A percentile compares a stretch with the other conserved stretches of the same genome.
phyloP scores from a whole-genome alignment of 2,329 filamentous ascomycete genomes.

The Phaeophleospora eucalypticola region DNA sequence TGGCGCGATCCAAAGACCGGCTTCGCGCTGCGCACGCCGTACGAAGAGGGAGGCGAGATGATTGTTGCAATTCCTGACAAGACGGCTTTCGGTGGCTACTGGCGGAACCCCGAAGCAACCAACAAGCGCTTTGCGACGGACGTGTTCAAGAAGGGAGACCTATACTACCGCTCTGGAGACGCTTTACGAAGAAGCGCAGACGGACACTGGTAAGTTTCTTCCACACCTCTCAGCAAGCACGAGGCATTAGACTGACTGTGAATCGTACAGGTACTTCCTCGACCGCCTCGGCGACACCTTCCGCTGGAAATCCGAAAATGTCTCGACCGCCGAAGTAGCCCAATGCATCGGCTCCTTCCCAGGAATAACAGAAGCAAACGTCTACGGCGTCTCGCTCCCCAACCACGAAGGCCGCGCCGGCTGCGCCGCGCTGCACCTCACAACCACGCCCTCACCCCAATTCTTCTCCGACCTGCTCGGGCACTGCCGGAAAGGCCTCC shows the following conservation, averaged over 20 bases:
- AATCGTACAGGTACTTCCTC: slow-evolving; percentile 41
- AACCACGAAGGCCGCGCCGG: slow-evolving; percentile 50
- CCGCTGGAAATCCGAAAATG: slow-evolving; percentile 48
- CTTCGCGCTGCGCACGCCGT: slow-evolving; percentile 59
- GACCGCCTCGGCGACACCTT: slow-evolving; percentile 46
- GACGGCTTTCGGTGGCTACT: slow-evolving; percentile 64
- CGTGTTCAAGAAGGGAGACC: slow-evolving; percentile 43
- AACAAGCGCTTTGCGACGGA: slow-evolving; percentile 49
- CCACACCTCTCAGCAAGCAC: too few species aligned
- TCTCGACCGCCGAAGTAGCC: slow-evolving; percentile 44
- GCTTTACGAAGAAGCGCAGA: slow-evolving; percentile 40
- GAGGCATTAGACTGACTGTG: too few species aligned
- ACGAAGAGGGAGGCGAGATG: slow-evolving; percentile 68
- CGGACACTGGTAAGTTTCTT: slow-evolving; percentile 37
- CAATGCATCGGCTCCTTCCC: slow-evolving; percentile 40
- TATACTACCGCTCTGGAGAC: slow-evolving; percentile 45
- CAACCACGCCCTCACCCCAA: slow-evolving; percentile 48
- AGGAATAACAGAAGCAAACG: slow-evolving; percentile 42
- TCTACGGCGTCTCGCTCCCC: slow-evolving; percentile 46
- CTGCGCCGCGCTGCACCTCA: slow-evolving; percentile 52
- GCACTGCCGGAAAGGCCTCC: slow-evolving; percentile 57
- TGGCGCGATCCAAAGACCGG: slow-evolving; percentile 63
- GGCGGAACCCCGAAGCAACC: slow-evolving; percentile 62
- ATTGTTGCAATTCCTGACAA: slow-evolving; percentile 58
- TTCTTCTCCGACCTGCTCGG: slow-evolving; percentile 54